Percentiles rank a stretch among this genome's conserved stretches.
phyloP scores from a whole-genome alignment of 306 rosid species.

The Vigna unguiculata region DNA sequence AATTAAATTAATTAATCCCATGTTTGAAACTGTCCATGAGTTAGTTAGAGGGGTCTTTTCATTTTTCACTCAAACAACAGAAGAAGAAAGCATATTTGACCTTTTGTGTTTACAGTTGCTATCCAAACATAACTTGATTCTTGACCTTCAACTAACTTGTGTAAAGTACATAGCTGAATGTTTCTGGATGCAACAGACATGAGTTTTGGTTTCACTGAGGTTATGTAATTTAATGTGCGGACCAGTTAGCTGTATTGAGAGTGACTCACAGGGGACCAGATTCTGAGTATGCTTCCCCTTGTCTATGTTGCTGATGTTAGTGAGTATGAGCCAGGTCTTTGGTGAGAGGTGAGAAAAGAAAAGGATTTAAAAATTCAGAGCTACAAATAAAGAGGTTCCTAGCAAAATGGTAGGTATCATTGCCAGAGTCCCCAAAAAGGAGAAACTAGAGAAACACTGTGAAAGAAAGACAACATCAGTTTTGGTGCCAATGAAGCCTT shows the following conservation, averaged over 20 bases:
- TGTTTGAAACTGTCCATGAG: conserved; percentile 35
- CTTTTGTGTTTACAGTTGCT: conserved; percentile 24
- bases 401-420: conserved; percentile 64
- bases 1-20: conserved; percentile 3
- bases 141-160: conserved; percentile 27
- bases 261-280: conserved; percentile 52
- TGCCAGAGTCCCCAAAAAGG: conserved; percentile 55
- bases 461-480: conserved; percentile 48
- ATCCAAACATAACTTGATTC: not conserved
- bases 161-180: conserved; percentile 38
- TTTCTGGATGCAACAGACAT: conserved; percentile 42
- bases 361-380: conserved; percentile 40
- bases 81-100: conserved; percentile 21
- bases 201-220: conserved; percentile 46
- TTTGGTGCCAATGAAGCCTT: conserved; percentile 31
- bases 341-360: conserved; percentile 14
- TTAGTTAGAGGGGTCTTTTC: conserved; percentile 21
- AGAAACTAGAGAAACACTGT: conserved; percentile 45
- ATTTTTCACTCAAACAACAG: conserved; percentile 39
- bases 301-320: conserved; percentile 34
- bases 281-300: conserved; percentile 44
- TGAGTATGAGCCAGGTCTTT: conserved; percentile 23
- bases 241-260: conserved; percentile 48
- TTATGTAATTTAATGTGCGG: conserved; percentile 37
- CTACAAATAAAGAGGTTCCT: conserved; percentile 46